A percentile compares a stretch with the other conserved stretches of the same genome.
These are phyloP conservation scores for Trypanosoma melophagium DNA, from an alignment of 208 protist genomes.

Conservation along the genomic window DNA sequence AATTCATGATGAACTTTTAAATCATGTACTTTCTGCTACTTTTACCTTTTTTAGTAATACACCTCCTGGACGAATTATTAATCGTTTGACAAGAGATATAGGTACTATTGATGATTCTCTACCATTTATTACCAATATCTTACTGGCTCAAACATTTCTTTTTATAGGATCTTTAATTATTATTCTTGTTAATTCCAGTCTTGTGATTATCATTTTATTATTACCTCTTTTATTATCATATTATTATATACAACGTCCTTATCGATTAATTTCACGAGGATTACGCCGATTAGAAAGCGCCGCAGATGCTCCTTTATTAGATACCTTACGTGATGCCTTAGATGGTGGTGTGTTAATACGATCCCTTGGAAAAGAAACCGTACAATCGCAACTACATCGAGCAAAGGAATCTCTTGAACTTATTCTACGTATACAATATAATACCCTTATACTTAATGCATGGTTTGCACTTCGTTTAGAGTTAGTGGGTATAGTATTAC, in stretches of 20 bases:
- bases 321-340: conserved; percentile 55
- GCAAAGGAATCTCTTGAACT: conserved; percentile 15
- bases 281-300: conserved; percentile 70
- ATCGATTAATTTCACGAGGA: conserved; percentile 42
- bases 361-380: conserved; percentile 18
- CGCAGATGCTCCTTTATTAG: conserved; percentile 65
- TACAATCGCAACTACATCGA: conserved; percentile 7
- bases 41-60: conserved; percentile 60
- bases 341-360: conserved; percentile 61
- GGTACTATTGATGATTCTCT: conserved; percentile 77
- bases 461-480: conserved; percentile 58
- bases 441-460: conserved; percentile 19
- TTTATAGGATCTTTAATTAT: conserved; percentile 33
- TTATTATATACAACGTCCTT: conserved; percentile 44
- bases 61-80: conserved; percentile 69
- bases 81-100: conserved; percentile 78
- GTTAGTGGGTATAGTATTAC: conserved; percentile 32
- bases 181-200: conserved; percentile 30
- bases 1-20: conserved; percentile 58
- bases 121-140: conserved; percentile 61
- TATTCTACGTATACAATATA: conserved; percentile 21
- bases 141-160: conserved; percentile 40
- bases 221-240: conserved; percentile 48
- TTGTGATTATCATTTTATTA: conserved; percentile 37
- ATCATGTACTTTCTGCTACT: conserved; percentile 40